These are phyloP conservation scores for Pluteus cervinus DNA, from an alignment of 768 basidiomycete genomes.

Conservation along the genomic window DNA sequence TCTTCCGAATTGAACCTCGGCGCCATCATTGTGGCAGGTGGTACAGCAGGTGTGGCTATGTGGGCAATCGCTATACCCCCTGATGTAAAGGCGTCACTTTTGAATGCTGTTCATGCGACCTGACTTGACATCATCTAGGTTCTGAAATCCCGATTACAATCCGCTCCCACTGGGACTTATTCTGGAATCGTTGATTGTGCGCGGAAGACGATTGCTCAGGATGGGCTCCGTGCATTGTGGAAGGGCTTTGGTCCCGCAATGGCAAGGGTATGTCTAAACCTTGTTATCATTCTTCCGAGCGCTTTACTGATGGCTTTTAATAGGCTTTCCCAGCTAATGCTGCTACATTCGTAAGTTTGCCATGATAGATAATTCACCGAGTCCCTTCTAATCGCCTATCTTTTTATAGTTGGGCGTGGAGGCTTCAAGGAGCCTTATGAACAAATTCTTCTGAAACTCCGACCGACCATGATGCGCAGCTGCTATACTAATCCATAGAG, in stretches of 20 bases:
- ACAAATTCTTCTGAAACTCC: slow-evolving; percentile 55
- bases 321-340: slow-evolving; percentile 98
- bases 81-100: slow-evolving; percentile 54
- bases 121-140: slow-evolving; percentile 47
- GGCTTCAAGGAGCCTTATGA: slow-evolving; percentile 77
- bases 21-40: slow-evolving; percentile 87
- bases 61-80: slow-evolving; percentile 97
- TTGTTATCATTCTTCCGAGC: not conserved
- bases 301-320: not conserved
- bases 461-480: no score
- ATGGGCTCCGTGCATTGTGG: slow-evolving; percentile 87
- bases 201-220: slow-evolving; percentile 83
- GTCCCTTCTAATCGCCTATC: slow-evolving; percentile 12
- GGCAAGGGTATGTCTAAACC: slow-evolving; percentile 60
- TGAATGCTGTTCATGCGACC: slow-evolving; percentile 2
- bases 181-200: slow-evolving; percentile 90
- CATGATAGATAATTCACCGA: slow-evolving; percentile 1
- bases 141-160: slow-evolving; percentile 92
- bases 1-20: slow-evolving; percentile 77
- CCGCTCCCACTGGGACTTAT: slow-evolving; percentile 97
- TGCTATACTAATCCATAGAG: not conserved
- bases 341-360: slow-evolving; percentile 73
- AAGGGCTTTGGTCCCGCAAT: slow-evolving; percentile 98
- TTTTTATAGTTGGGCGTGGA: slow-evolving; percentile 80
- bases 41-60: slow-evolving; percentile 95